Evolutionary conservation across 1,284 basidiomycete genomes (phyloP).

Genomic region (Coniferiporia sulphurascens): DNA sequence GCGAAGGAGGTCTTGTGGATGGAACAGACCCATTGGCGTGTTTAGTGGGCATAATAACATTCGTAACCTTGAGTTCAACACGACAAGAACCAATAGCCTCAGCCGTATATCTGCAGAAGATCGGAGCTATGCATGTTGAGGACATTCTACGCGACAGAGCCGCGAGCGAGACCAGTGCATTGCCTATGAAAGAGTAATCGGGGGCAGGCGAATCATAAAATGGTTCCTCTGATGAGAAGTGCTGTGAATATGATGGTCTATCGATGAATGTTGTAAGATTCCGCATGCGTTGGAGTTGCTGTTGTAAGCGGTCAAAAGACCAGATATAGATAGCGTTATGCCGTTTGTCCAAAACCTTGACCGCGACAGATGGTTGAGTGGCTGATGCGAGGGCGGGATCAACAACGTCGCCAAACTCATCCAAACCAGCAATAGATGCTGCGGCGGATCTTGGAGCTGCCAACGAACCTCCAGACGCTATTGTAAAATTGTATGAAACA

Average conservation of each 20-base stretch:
- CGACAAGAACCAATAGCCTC: constrained; percentile 92
- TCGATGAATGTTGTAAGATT: constrained; percentile 91
- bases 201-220: constrained; percentile 87
- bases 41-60: constrained; percentile 57
- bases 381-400: constrained; percentile 67
- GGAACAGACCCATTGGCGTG: constrained; percentile 55
- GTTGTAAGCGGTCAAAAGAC: constrained; percentile 85
- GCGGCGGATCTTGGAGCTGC: constrained; percentile 79
- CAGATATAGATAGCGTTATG: constrained; percentile 86
- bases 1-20: constrained; percentile 67
- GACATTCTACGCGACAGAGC: constrained; percentile 78
- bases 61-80: constrained; percentile 75
- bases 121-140: constrained; percentile 71
- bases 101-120: constrained; percentile 88
- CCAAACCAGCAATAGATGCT: constrained; percentile 82
- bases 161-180: constrained; percentile 77
- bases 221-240: constrained; percentile 90
- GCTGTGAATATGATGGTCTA: constrained; percentile 86
- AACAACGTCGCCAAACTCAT: constrained; percentile 90
- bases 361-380: constrained; percentile 79
- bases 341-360: constrained; percentile 88
- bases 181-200: constrained; percentile 89
- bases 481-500: constrained; percentile 88
- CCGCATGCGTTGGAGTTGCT: constrained; percentile 90
- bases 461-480: constrained; percentile 78